phyloP scores from a whole-genome alignment of 2,329 filamentous ascomycete genomes.

The Pseudocercospora vitis region DNA sequence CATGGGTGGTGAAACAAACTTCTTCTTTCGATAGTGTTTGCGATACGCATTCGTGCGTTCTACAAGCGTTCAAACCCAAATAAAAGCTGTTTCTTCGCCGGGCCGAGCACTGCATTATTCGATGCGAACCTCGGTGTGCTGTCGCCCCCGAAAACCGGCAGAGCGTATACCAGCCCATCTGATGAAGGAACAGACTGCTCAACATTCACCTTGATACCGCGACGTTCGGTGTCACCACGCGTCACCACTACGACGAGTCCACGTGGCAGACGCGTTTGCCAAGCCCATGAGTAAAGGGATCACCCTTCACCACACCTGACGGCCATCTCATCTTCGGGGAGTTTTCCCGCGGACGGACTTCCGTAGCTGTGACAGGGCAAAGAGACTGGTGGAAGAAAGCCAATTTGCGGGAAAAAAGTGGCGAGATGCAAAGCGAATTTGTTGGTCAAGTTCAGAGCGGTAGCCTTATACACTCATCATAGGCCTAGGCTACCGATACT shows the following conservation, averaged over 20 bases:
- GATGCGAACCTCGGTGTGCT: too few relatives aligned
- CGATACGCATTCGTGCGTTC: neutral
- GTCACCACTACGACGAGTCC: neutral
- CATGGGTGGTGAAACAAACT: neutral
- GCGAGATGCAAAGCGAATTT: too few relatives aligned
- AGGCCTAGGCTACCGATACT: too few relatives aligned
- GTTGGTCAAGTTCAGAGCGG: too few relatives aligned
- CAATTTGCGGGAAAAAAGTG: too few relatives aligned
- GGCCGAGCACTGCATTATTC: neutral
- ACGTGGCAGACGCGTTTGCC: neutral
- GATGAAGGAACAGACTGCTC: too few relatives aligned
- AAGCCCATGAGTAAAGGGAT: neutral
- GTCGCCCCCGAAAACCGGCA: neutral
- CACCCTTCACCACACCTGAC: neutral
- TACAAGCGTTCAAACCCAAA: neutral
- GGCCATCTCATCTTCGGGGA: neutral
- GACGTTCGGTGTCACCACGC: neutral
- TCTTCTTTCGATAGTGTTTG: neutral
- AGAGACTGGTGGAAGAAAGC: too few relatives aligned
- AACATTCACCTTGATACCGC: too few relatives aligned
- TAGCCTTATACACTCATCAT: too few relatives aligned
- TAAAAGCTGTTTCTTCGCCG: neutral
- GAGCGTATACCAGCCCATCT: neutral
- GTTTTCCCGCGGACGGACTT: too few relatives aligned
- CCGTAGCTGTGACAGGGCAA: too few relatives aligned